Percentiles rank a stretch among this genome's conserved stretches.
phyloP scores from a whole-genome alignment of 106 monocot genomes.

The Narthecium ossifragum region DNA sequence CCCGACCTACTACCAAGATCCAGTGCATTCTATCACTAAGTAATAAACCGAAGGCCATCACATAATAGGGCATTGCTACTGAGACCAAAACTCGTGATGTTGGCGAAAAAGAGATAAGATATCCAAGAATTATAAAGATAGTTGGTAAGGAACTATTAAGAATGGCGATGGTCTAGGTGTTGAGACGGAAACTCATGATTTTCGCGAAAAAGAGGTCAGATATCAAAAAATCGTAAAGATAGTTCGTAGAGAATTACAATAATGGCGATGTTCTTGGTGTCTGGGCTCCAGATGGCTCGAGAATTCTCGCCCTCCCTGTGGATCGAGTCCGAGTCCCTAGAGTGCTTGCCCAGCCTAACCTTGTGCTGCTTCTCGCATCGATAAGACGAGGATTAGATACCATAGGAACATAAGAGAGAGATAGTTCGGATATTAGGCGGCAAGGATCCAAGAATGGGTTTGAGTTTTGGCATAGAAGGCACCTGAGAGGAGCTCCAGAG shows the following conservation, averaged over 20 bases:
- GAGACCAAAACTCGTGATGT: too few relatives aligned
- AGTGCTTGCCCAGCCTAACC: slow-evolving; percentile 63
- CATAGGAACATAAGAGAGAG: background rate
- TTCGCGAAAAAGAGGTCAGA: too few relatives aligned
- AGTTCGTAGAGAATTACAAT: slow-evolving; percentile 42
- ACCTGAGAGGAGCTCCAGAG: slow-evolving; percentile 95
- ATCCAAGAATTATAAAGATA: too few relatives aligned
- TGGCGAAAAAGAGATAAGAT: too few relatives aligned
- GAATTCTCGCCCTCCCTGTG: slow-evolving; percentile 64
- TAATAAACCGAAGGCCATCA: too few relatives aligned
- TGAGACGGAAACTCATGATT: too few relatives aligned
- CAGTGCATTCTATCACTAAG: too few relatives aligned
- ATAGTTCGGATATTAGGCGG: background rate
- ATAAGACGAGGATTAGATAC: background rate
- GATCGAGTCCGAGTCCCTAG: slow-evolving; percentile 48
- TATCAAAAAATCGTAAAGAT: background rate
- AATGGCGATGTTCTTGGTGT: slow-evolving; percentile 67
- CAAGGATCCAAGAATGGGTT: background rate
- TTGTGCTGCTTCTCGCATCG: slow-evolving; percentile 54
- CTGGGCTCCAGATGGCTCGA: slow-evolving; percentile 85
- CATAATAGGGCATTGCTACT: too few relatives aligned
- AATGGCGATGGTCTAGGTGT: too few relatives aligned
- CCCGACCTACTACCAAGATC: background rate
- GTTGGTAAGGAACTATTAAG: too few relatives aligned
- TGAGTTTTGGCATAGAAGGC: background rate